Evolutionary conservation across 371 early-diverging fungal genomes (phyloP), one percentile per base, ranked within the genome.

Genomic region (Mucor mucedo): DNA sequence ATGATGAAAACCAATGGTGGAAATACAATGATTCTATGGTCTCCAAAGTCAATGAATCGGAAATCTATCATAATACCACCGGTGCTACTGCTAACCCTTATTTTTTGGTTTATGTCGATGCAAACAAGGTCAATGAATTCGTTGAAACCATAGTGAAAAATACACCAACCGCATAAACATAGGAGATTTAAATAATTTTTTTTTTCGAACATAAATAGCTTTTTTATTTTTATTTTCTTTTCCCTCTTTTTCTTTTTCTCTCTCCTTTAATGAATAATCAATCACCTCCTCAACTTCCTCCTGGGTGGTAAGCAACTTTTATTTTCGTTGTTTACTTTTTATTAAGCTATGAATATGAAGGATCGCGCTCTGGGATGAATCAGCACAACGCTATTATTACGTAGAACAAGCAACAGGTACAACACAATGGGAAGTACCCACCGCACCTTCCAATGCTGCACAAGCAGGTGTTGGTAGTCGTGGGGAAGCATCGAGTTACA

Each of bases 21-120:
- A 90, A 90, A 60, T 94, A 89, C 63, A 93, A 95, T 68, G 96
- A 95, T 62, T 86, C 89, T 3, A 10, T 69, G 10, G 90, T 94
- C 0, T 80, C 87, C 2, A 89, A 86, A 71, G 82, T 83, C 0
- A 49, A 76, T 41, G 85, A 83, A 48, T 44, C 63, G 2, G 89
- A 88, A 45, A 82, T 90, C 0, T 82, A 88, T 52, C 71, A 71
- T 4, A 80, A 86, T 16, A 70, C 79, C 10, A 80, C 85, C 0
- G 86, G 77, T 5, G 79, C 84, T 0, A 87, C 84, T 6, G 87
- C 84, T 5, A 88, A 87, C 32, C 88, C 90, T 6, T 91, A 90
- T 55, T 86, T 87, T 58, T 72, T 90, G 41, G 87, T 89, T 0
- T 90, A 87, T 65, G 79, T 86, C 6, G 75, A 72, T 49, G 71